Evolutionary conservation across 176 grass and related monocot species (phyloP), one percentile per base, ranked within the genome.

Genomic region (Musa itinerans): DNA sequence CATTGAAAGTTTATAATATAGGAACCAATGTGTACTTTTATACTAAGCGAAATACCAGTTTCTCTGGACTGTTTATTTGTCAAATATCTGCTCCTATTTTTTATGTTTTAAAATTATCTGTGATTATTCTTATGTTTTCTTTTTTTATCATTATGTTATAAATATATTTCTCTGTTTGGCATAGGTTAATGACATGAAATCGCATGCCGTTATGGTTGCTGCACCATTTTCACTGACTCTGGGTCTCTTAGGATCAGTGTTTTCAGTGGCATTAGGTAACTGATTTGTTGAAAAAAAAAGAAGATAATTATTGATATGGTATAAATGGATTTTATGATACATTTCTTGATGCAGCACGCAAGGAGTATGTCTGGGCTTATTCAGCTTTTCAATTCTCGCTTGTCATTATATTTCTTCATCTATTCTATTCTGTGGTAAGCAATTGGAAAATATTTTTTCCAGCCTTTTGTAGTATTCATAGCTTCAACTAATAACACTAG

Each of bases 151-250:
- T 19, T 69, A 53, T 77, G 12, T 54, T 48, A 24, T 34, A 52
- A 14, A 24, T 23, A 14, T 51, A 12, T 78, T 72, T 10, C 13
- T 54, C 13, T 54, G 11, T 54, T 11, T 49, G 24, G 34, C 19
- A 19, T 34, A 81, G 79, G 79, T 74, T 34, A 75, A 63, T 67
- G 53, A 10, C 20, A 75, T 81, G 79, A 66, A 25, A 74, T 53
- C 50, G 54, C 53, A 56, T 67, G 79, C 79, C 14, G 11, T 81
- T 54, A 20, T 74, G 79, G 54, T 81, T 68, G 71, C 79, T 53
- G 71, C 79, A 65, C 79, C 79, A 81, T 75, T 81, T 74, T 75
- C 79, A 9, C 51, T 81, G 22, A 81, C 79, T 14, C 58, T 81
- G 24, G 79, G 71, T 56, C 17, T 81, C 15, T 48, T 81, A 53